Conservation (phyloP, 2,329 filamentous ascomycete genomes). For the Neofusicoccum cordaticola region DNA sequence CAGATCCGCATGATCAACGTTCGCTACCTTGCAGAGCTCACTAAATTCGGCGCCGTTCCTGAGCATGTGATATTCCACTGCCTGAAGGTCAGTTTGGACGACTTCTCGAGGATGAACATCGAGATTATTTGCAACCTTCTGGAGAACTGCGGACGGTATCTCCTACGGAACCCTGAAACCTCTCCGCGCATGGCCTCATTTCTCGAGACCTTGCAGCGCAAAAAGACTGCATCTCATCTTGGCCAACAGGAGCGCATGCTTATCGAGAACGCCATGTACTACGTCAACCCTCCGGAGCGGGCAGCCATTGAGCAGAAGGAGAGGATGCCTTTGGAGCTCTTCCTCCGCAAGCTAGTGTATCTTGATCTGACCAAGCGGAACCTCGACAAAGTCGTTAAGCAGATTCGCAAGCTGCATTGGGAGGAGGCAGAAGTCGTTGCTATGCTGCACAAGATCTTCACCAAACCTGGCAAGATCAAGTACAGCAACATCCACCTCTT, state of each 20-base stretch:
- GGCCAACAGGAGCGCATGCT: slow-evolving; percentile 96
- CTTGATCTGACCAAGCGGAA: slow-evolving; percentile 91
- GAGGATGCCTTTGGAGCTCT: slow-evolving; percentile 86
- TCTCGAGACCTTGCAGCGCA: slow-evolving; percentile 88
- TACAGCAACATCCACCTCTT: slow-evolving; percentile 95
- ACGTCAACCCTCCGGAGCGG: slow-evolving; percentile 90
- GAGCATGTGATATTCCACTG: slow-evolving; percentile 99
- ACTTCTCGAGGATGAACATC: slow-evolving; percentile 98
- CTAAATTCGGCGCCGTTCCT: slow-evolving; percentile 95
- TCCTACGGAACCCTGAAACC: slow-evolving; percentile 89
- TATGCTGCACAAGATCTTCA: slow-evolving; percentile 85
- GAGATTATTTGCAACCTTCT: slow-evolving; percentile 96
- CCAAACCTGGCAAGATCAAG: slow-evolving; percentile 94
- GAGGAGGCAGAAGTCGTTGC: slow-evolving; percentile 83
- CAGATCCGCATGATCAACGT: slow-evolving; percentile 93
- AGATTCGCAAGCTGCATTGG: slow-evolving; percentile 95
- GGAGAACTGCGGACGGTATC: slow-evolving; percentile 92
- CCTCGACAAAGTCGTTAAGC: slow-evolving; percentile 88
- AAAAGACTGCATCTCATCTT: slow-evolving; percentile 93
- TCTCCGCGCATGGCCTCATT: slow-evolving; percentile 91
- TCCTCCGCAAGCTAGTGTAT: slow-evolving; percentile 89
- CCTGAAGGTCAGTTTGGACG: slow-evolving; percentile 93
- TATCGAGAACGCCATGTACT: slow-evolving; percentile 97
- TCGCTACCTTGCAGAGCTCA: slow-evolving; percentile 94
- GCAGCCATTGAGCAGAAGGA: slow-evolving; percentile 97